A percentile compares a stretch with the other conserved stretches of the same genome.
phyloP scores from a whole-genome alignment of 441 rosid species.

The Melianthus villosus region DNA sequence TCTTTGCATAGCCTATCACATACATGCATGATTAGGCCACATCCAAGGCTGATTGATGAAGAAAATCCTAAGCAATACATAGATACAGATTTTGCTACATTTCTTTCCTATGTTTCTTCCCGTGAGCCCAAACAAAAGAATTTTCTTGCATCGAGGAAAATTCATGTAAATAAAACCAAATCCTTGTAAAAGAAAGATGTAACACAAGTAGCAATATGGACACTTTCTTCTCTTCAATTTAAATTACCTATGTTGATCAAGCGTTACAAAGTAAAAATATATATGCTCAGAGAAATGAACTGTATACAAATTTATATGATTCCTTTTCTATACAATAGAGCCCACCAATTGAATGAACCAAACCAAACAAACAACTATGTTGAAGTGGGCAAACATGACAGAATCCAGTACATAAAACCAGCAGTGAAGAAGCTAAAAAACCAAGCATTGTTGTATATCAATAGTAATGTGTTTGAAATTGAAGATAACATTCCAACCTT shows the following conservation, averaged over 20 bases:
- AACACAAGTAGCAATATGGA: too few relatives aligned
- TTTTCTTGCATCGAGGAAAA: conserved; percentile 52
- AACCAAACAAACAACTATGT: too few relatives aligned
- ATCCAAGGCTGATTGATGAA: conserved; percentile 27
- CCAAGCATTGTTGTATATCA: conserved; percentile 76
- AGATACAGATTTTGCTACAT: conserved; percentile 50
- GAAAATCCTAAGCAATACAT: conserved; percentile 32
- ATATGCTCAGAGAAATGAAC: too few relatives aligned
- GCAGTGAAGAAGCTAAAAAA: conserved; percentile 59
- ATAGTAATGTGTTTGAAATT: conserved; percentile 22
- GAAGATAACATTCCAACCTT: conserved; percentile 34
- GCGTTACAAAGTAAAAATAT: too few relatives aligned
- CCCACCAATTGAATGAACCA: too few relatives aligned
- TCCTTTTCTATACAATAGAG: too few relatives aligned
- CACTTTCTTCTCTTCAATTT: too few relatives aligned
- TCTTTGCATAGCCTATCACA: conserved; percentile 49
- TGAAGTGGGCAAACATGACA: conserved; percentile 25
- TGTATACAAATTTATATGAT: too few relatives aligned
- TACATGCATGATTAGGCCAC: conserved; percentile 27
- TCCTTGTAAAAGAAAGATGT: background rate
- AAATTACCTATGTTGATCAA: too few relatives aligned
- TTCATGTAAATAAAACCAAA: conserved; percentile 1
- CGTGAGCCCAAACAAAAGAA: conserved; percentile 52
- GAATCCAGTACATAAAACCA: conserved; percentile 44
- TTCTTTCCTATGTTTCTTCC: conserved; percentile 47